Percentiles rank a stretch among this genome's conserved stretches.
These are phyloP conservation scores for Blechomonas ayalai DNA, from an alignment of 208 protist genomes.

Conservation along the genomic window DNA sequence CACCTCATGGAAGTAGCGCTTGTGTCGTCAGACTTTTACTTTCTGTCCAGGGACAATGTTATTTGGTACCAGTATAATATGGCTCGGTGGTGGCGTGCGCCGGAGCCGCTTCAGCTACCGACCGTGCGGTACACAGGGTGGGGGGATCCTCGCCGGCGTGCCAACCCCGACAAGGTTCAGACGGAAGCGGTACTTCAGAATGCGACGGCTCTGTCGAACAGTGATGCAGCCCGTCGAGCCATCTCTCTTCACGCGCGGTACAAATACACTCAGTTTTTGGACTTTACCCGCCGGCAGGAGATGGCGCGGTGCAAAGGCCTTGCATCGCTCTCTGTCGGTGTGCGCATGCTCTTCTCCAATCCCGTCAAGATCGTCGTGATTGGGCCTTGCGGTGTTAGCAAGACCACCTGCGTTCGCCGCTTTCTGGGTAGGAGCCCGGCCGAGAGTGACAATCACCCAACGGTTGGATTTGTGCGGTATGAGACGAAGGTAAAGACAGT, in stretches of 20 bases:
- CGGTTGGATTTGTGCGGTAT: conserved; percentile 50
- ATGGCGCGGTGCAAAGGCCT: conserved; percentile 72
- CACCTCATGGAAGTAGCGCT: conserved; percentile 47
- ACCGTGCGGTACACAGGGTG: neutral
- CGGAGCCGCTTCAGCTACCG: conserved; percentile 18
- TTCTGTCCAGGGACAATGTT: conserved; percentile 75
- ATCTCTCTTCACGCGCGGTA: conserved; percentile 83
- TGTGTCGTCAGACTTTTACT: conserved; percentile 82
- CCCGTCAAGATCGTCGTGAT: conserved; percentile 71
- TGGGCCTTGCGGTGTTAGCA: conserved; percentile 62
- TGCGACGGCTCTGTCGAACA: conserved; percentile 38
- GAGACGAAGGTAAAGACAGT: conserved; percentile 26
- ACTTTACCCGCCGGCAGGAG: conserved; percentile 70
- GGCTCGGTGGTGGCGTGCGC: conserved; percentile 41
- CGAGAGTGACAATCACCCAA: conserved; percentile 17
- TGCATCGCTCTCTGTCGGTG: conserved; percentile 60
- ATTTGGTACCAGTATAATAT: conserved; percentile 88
- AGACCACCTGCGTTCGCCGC: conserved; percentile 37
- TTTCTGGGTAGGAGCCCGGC: conserved; percentile 26
- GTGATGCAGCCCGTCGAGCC: conserved; percentile 61
- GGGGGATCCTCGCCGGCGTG: neutral
- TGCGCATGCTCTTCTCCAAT: conserved; percentile 57
- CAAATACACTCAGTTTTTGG: conserved; percentile 86
- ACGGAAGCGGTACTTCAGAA: conserved; percentile 19
- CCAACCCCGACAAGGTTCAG: conserved; percentile 6